These are phyloP conservation scores for Fusarium sororula DNA, from an alignment of 2,329 filamentous ascomycete species.

Conservation along the genomic window DNA sequence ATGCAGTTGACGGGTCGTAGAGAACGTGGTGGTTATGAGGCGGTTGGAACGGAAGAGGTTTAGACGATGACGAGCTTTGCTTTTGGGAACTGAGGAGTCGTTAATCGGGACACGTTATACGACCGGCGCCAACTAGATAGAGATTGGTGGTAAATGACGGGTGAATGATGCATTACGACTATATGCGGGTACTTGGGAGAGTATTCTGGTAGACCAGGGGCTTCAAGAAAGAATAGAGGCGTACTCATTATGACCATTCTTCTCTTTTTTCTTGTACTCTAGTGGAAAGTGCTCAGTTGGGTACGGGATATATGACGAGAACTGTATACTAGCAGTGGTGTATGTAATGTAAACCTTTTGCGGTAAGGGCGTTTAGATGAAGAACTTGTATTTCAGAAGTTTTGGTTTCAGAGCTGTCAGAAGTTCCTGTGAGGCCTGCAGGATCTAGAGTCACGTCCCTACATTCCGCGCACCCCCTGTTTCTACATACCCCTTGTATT, in stretches of 20 bases:
- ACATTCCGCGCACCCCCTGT: too few relatives aligned
- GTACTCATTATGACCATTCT: background rate
- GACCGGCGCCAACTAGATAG: conserved; percentile 12
- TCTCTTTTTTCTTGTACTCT: background rate
- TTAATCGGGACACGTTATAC: conserved; percentile 13
- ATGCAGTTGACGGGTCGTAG: conserved; percentile 66
- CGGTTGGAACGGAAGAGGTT: conserved; percentile 65
- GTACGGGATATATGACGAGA: conserved; percentile 20
- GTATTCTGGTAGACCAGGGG: background rate
- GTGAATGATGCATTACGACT: conserved; percentile 30
- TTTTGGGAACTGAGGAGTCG: conserved; percentile 13
- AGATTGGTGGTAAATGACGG: conserved; percentile 31
- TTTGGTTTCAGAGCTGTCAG: conserved; percentile 2
- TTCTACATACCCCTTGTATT: too few relatives aligned
- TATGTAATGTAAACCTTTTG: conserved; percentile 33
- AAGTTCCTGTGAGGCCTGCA: background rate
- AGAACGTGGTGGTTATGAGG: conserved; percentile 68
- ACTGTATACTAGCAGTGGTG: conserved; percentile 31
- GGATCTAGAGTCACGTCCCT: too few relatives aligned
- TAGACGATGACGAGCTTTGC: conserved; percentile 24
- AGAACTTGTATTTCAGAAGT: conserved; percentile 17
- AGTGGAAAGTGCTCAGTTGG: conserved; percentile 20
- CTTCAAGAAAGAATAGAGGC: background rate
- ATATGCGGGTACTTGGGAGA: conserved; percentile 26
- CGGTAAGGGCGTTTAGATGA: background rate